phyloP scores from a whole-genome alignment of 140 eudicot species.

The Anethum foeniculum region DNA sequence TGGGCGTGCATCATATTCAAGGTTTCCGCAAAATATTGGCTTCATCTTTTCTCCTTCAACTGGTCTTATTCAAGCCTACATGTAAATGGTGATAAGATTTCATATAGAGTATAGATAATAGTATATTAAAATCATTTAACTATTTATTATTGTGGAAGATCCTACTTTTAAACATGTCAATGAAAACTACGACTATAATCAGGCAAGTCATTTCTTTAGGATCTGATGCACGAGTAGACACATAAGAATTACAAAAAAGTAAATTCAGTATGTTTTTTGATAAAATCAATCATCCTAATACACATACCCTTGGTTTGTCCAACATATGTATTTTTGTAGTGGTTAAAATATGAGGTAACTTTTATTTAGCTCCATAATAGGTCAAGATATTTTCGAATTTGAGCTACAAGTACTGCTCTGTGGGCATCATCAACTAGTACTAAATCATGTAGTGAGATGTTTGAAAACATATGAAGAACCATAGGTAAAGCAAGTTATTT shows the following conservation, averaged over 20 bases:
- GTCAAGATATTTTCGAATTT: background rate
- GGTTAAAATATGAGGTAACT: background rate
- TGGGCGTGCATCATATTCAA: constrained; percentile 57
- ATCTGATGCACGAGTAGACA: background rate
- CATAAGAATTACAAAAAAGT: background rate
- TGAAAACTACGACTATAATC: background rate
- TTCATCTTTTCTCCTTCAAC: constrained; percentile 28
- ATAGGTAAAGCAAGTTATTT: background rate
- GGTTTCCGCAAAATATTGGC: constrained; percentile 58
- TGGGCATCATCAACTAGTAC: background rate
- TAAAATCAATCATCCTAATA: background rate
- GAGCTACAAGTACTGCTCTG: background rate
- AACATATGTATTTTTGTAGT: background rate
- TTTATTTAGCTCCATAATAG: constrained; percentile 1
- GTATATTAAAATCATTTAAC: background rate
- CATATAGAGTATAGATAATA: background rate
- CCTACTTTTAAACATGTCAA: background rate
- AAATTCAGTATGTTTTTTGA: background rate
- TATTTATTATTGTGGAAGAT: background rate
- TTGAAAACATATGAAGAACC: background rate
- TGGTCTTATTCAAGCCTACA: background rate
- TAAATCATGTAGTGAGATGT: background rate
- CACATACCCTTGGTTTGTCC: background rate
- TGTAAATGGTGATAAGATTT: constrained; percentile 2
- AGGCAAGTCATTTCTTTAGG: background rate